Conservation (phyloP, 495 filamentous ascomycete genomes). For the Penicillium mononematosum region DNA sequence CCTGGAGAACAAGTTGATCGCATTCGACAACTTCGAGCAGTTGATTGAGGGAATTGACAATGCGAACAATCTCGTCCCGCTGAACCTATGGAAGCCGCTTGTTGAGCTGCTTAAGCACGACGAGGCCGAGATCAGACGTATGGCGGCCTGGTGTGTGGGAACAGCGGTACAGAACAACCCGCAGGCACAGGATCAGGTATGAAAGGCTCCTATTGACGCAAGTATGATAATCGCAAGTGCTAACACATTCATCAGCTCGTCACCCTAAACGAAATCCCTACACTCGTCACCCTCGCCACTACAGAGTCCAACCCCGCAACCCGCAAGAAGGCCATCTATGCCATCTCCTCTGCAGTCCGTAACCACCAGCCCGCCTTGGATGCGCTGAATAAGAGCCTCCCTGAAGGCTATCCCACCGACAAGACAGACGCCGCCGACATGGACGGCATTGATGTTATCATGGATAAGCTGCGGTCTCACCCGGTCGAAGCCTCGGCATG, state of each 20-base stretch:
- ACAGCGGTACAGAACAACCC: slow-evolving; percentile 96
- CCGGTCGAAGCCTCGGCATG: slow-evolving; percentile 30
- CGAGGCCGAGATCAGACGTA: slow-evolving; percentile 68
- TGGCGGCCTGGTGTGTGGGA: slow-evolving; percentile 89
- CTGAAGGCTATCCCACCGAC: slow-evolving; percentile 57
- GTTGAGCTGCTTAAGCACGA: slow-evolving; percentile 62
- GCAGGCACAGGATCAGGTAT: slow-evolving; percentile 71
- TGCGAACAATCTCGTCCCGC: slow-evolving; percentile 80
- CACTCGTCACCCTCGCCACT: slow-evolving; percentile 63
- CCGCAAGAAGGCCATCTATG: slow-evolving; percentile 85
- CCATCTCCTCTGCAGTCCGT: slow-evolving; percentile 75
- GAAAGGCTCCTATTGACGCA: slow-evolving; percentile 13
- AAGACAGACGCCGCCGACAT: slow-evolving; percentile 76
- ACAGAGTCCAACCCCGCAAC: slow-evolving; percentile 59
- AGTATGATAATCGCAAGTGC: not conserved
- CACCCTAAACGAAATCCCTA: slow-evolving; percentile 66
- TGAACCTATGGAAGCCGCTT: slow-evolving; percentile 79
- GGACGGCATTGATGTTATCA: slow-evolving; percentile 75
- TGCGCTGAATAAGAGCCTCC: slow-evolving; percentile 58
- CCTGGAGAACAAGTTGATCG: slow-evolving; percentile 75
- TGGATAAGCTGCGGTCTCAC: slow-evolving; percentile 62
- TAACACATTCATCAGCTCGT: slow-evolving; percentile 51
- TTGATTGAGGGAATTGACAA: slow-evolving; percentile 91
- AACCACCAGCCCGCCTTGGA: slow-evolving; percentile 82
- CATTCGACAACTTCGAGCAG: slow-evolving; percentile 96